Conservation (phyloP, 1,284 basidiomycete genomes). For the Leccinum solheimii region DNA sequence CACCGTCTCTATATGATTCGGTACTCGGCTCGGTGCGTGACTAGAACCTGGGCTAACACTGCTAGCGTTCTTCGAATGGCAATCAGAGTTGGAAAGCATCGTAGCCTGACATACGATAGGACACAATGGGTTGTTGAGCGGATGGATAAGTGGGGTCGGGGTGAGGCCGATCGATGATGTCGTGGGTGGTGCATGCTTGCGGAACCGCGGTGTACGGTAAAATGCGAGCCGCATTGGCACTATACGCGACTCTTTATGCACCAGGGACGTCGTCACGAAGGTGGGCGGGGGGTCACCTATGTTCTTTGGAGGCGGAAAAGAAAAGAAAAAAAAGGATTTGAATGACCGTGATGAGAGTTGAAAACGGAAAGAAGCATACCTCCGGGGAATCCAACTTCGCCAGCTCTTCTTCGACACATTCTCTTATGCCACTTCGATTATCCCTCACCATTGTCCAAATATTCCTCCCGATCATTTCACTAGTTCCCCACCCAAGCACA, state of each 20-base stretch:
- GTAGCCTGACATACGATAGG: slow-evolving; percentile 37
- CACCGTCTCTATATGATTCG: neutral
- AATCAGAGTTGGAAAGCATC: slow-evolving; percentile 16
- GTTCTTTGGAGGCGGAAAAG: neutral
- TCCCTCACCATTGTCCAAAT: slow-evolving; percentile 52
- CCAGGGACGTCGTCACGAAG: slow-evolving; percentile 26
- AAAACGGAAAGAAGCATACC: slow-evolving; percentile 19
- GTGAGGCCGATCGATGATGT: neutral
- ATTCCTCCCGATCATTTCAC: slow-evolving; percentile 69
- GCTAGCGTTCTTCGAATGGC: neutral
- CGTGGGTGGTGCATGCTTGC: slow-evolving; percentile 1
- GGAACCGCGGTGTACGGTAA: slow-evolving; percentile 24
- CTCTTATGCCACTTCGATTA: slow-evolving; percentile 14
- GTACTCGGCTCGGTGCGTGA: neutral
- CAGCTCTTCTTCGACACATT: slow-evolving; percentile 27
- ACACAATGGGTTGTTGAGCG: slow-evolving; percentile 22
- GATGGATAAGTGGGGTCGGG: slow-evolving; percentile 15
- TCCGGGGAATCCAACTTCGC: slow-evolving; percentile 12
- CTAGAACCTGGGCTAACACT: neutral
- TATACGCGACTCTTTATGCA: slow-evolving; percentile 21
- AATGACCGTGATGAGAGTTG: neutral
- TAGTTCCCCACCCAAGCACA: slow-evolving; percentile 66
- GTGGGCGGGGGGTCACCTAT: slow-evolving; percentile 19
- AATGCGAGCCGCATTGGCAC: slow-evolving; percentile 31
- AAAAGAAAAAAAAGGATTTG: neutral